These are phyloP conservation scores for Cladosporium sp. DNA, from an alignment of 2,329 filamentous ascomycete genomes.

Conservation along the genomic window DNA sequence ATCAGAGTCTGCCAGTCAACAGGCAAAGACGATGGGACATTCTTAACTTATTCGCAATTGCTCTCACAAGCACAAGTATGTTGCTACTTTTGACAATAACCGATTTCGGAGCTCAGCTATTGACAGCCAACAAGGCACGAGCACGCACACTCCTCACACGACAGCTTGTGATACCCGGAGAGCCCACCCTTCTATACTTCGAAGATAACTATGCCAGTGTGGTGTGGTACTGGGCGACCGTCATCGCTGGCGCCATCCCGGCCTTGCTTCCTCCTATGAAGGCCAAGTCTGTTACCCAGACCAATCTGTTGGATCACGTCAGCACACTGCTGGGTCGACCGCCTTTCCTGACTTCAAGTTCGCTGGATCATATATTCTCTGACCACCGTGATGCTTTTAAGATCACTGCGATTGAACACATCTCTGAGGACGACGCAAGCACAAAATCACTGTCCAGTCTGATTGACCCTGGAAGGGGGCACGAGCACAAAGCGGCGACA, in stretches of 20 bases:
- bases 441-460: slow-evolving; percentile 10
- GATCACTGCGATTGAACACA: not conserved
- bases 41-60: not conserved
- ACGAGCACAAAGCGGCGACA: slow-evolving; percentile 16
- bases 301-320: slow-evolving; percentile 27
- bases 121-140: not conserved
- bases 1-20: not conserved
- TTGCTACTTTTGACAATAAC: no score
- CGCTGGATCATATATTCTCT: not conserved
- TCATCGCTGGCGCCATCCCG: slow-evolving; percentile 34
- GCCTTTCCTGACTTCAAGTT: slow-evolving; percentile 7
- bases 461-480: slow-evolving; percentile 17
- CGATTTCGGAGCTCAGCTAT: no score
- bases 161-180: not conserved
- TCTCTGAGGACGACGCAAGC: not conserved
- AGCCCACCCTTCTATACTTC: slow-evolving; percentile 27
- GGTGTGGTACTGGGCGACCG: slow-evolving; percentile 38
- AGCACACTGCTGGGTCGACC: slow-evolving; percentile 16
- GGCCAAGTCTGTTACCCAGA: slow-evolving; percentile 23
- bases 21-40: not conserved
- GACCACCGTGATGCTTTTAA: not conserved
- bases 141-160: not conserved
- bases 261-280: slow-evolving; percentile 33
- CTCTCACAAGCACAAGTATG: not conserved
- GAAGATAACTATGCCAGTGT: slow-evolving; percentile 34